Evolutionary conservation across 345 rosid genomes (phyloP), one percentile per base, ranked within the genome.

Genomic region (Boechera divaricarpa): DNA sequence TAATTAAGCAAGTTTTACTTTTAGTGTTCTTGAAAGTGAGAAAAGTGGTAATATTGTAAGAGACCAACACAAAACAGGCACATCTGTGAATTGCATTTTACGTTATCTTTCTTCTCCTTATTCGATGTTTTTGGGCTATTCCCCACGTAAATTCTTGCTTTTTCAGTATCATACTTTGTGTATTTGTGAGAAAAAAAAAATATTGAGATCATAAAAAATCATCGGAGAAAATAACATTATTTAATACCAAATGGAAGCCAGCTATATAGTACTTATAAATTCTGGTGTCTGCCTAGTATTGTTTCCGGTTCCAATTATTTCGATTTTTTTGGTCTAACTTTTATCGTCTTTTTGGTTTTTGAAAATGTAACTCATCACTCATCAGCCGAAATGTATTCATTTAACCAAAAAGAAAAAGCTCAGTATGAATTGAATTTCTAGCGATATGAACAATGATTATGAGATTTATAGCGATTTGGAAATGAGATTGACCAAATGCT

Each of bases 31-130:
- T 62, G 80, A 69, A 52, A 15, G 26, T 69, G 69, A 68, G 69
- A 69, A 62, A 76, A 44, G 39, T 69, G 64, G 69, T 32, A 42
- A 69, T 57, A n/a, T 57, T 86, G 84, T 82, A 84, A 87, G 83
- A 84, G 90, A 87, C 92, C 85, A 87, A 85, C 86, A 81, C 88
- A 79, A 79, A 85, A 84, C 97, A 91, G 80, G 79, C 82, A 80
- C 84, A 83, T 63, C 79, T 80, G 76, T 77, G 7, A 39, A 71
- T 65, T 87, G 52, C 72, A 13, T 74, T 79, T 77, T 76, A 89
- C 90, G 91, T 69, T 82, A 76, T 54, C 78, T 70, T 54, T 47
- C 53, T 48, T 63, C 73, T 68, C 80, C 31, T 53, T 42, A 31
- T 60, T 77, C 79, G 70, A 74, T 60, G 75, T 35, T 74, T 73